These are phyloP conservation scores for Calonectria naviculata DNA, from an alignment of 2,329 filamentous ascomycete genomes.

Conservation along the genomic window DNA sequence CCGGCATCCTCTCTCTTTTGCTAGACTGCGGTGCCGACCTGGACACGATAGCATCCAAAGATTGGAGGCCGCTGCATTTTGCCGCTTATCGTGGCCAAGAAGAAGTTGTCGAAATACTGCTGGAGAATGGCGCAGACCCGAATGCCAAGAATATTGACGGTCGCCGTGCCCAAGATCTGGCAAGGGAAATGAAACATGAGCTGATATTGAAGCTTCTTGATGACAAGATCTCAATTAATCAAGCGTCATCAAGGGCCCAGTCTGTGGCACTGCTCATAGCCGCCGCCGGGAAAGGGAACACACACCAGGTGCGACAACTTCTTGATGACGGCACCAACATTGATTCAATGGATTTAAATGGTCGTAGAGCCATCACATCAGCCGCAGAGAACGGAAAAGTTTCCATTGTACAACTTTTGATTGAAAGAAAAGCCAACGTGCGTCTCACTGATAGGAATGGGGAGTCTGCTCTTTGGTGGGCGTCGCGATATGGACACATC, in stretches of 20 bases:
- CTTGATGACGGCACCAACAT: background rate
- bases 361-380: background rate
- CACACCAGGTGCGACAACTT: background rate
- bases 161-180: background rate
- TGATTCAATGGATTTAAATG: constrained; percentile 6
- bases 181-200: background rate
- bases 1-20: background rate
- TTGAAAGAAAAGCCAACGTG: background rate
- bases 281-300: background rate
- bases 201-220: background rate
- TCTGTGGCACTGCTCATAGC: background rate
- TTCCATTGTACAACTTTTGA: background rate
- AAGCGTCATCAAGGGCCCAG: background rate
- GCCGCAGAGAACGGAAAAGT: constrained; percentile 3
- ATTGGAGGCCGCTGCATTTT: background rate
- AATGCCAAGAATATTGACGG: background rate
- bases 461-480: constrained; percentile 16
- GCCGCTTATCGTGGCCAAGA: background rate
- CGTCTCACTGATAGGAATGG: constrained; percentile 5
- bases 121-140: constrained; percentile 10
- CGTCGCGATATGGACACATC: constrained; percentile 4
- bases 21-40: constrained; percentile 2
- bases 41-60: background rate
- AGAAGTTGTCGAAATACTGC: background rate
- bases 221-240: background rate